These are phyloP conservation scores for Thelonectria discophora DNA, from an alignment of 2,329 filamentous ascomycete genomes.

Conservation along the genomic window DNA sequence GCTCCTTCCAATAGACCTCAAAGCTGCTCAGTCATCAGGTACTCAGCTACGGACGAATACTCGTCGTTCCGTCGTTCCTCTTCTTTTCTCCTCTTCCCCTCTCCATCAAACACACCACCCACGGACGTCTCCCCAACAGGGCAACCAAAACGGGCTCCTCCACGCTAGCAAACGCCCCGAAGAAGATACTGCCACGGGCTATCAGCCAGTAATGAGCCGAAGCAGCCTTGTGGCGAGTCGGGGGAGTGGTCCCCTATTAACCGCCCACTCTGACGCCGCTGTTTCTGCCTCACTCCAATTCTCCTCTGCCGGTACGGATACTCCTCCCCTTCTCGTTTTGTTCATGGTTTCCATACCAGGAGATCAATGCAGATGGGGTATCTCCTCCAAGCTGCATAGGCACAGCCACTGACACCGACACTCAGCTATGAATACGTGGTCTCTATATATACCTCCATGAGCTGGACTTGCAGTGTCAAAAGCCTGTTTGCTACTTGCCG, in stretches of 20 bases:
- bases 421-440: constrained; percentile 20
- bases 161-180: constrained; percentile 37
- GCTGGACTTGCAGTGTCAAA: constrained; percentile 16
- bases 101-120: no score
- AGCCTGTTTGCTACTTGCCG: constrained; percentile 1
- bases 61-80: no score
- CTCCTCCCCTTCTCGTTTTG: background rate
- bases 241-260: constrained; percentile 26
- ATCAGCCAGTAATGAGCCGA: constrained; percentile 36
- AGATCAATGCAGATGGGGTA: background rate
- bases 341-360: background rate
- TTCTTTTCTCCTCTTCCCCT: no score
- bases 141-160: constrained; percentile 9
- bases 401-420: background rate
- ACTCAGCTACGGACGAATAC: no score
- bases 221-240: constrained; percentile 27
- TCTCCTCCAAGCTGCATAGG: background rate
- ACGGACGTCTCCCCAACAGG: no score
- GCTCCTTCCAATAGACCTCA: background rate
- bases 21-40: background rate
- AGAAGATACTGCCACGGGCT: constrained; percentile 6
- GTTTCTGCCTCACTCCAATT: background rate
- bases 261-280: constrained; percentile 8
- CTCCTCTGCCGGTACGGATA: background rate
- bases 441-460: background rate